Conservation (phyloP, 202 grass and related monocot genomes). For the Saccharum hybrid region DNA sequence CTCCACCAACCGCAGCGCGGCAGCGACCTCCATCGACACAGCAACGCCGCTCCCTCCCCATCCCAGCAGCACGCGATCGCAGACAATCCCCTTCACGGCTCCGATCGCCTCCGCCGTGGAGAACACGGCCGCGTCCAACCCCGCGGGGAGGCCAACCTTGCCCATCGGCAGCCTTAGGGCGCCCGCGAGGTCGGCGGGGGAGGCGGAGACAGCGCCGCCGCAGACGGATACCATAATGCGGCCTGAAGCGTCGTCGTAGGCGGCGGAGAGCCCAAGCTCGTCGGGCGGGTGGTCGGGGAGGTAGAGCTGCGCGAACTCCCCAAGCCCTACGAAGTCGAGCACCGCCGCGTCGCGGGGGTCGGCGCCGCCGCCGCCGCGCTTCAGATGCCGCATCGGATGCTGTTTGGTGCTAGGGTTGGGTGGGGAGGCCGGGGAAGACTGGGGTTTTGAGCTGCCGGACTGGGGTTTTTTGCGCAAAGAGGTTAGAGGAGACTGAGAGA, state of each 20-base stretch:
- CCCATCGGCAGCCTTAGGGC: constrained; percentile 38
- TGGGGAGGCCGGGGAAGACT: not conserved
- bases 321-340: constrained; percentile 34
- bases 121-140: constrained; percentile 17
- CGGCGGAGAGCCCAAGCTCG: constrained; percentile 21
- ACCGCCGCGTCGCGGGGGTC: not conserved
- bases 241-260: constrained; percentile 2
- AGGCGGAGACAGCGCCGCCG: not conserved
- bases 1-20: constrained; percentile 45
- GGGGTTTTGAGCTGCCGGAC: constrained; percentile 29
- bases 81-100: constrained; percentile 33
- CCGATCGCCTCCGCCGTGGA: constrained; percentile 47
- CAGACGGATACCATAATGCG: constrained; percentile 23
- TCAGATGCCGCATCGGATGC: not conserved
- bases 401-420: constrained; percentile 24
- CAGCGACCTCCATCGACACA: constrained; percentile 27
- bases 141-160: not conserved
- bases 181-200: constrained; percentile 23
- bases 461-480: constrained; percentile 45
- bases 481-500: not conserved
- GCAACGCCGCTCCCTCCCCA: not conserved
- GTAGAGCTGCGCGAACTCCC: constrained; percentile 31
- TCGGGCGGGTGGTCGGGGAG: constrained; percentile 29
- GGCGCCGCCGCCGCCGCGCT: not conserved
- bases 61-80: constrained; percentile 44